Percentiles rank a stretch among this genome's conserved stretches.
Conservation (phyloP, 371 early-diverging fungal genomes). For the Mortierella sp. region DNA sequence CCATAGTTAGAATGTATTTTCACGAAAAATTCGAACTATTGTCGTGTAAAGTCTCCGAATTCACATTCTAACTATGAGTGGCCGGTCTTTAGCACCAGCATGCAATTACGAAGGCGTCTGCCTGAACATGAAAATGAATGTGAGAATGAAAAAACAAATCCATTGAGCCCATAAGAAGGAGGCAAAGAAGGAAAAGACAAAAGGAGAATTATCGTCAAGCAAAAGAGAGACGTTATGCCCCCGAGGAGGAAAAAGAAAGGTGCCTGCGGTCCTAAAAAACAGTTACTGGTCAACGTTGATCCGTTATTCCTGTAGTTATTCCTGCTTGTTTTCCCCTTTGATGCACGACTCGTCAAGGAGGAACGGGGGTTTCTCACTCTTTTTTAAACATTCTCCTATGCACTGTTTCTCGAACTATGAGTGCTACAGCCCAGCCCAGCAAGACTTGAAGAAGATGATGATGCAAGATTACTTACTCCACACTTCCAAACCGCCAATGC, state of each 20-base stretch:
- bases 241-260: not conserved
- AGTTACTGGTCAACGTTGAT: conserved; percentile 1
- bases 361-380: not conserved
- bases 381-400: not conserved
- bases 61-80: no score
- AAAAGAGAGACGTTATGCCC: not conserved
- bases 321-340: not conserved
- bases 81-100: not conserved
- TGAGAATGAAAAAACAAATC: not conserved
- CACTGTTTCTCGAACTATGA: no score
- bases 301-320: not conserved
- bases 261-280: not conserved
- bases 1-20: no score
- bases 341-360: not conserved
- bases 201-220: not conserved
- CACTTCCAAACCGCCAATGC: not conserved
- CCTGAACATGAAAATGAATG: not conserved
- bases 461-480: conserved; percentile 4
- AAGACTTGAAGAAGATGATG: not conserved
- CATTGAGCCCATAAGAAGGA: not conserved
- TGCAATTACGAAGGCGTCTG: not conserved
- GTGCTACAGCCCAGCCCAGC: not conserved
- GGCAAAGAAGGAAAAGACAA: not conserved
- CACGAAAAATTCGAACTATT: no score
- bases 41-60: no score